Base-by-base conservation (phyloP, 2,329 filamentous ascomycete genomes). In the Fusarium nematophilum region DNA sequence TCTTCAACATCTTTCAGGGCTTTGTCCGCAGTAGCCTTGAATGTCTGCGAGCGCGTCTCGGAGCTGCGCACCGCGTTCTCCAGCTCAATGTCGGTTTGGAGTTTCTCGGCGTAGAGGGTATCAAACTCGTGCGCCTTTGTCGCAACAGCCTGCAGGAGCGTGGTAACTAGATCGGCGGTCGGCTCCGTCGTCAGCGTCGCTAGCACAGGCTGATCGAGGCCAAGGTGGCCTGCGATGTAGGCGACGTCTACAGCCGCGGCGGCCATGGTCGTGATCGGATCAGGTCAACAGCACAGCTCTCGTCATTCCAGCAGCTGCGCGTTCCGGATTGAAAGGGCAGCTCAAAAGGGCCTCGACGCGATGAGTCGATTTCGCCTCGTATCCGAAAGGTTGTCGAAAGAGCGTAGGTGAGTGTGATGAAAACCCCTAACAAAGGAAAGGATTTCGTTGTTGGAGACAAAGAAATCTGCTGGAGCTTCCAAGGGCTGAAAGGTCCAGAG, bases 31-130 rank as follows among this genome's bases (percentile, higher is more conserved):
- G 90, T 91, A 6, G 85, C 83, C 77, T 95, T 96, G 73, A 95
- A 87, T 8, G 88, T 86, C 71, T 94, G 92, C 64, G 89, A 88
- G 75, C 93, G 91, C 18, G 90, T 87, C 72, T 98, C 94, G 56
- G 90, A 89, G 64, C 86, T 90, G 67, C 93, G 89, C 40, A 97
- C 89, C 14, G 90, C 90, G 75, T 92, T 95, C 75, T 99, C 95
- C 7, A 98, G 85, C 79, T 98, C 93, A 37, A 99, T 95, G 69
- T 97, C 92, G 38, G 91, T 81, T 65, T 92, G 89, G 37, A 97
- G 83, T 78, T 97, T 98, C 64, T 96, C 91, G 9, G 94, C 89
- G 68, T 90, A 92, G 33, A 97, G 79, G 31, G 88, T 85, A 72
- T 97, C 92, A 68, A 86, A 89, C 69, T 97, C 92, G 68, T 89